Evolutionary conservation across 2,329 filamentous ascomycete species (phyloP).

Genomic region (Pseudogymnoascus sp.): DNA sequence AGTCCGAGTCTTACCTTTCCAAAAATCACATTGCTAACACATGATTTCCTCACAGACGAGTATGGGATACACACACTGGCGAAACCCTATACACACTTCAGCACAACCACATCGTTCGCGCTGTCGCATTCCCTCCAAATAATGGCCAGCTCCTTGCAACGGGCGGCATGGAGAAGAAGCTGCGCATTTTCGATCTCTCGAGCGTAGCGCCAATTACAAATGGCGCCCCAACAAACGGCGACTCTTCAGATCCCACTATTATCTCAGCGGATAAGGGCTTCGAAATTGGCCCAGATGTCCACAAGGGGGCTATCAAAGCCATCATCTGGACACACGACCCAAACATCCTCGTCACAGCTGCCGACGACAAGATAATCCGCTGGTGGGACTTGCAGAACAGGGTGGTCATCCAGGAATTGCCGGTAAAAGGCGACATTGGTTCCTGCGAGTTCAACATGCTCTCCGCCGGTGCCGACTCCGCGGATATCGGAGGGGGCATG

Average conservation of each 20-base stretch:
- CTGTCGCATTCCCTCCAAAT: slow-evolving; percentile 81
- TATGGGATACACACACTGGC: slow-evolving; percentile 95
- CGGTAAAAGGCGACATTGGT: slow-evolving; percentile 77
- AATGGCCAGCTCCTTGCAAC: slow-evolving; percentile 81
- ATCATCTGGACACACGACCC: slow-evolving; percentile 90
- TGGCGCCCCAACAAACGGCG: slow-evolving; percentile 26
- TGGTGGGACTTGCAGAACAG: slow-evolving; percentile 88
- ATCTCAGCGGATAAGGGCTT: slow-evolving; percentile 61
- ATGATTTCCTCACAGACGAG: slow-evolving; percentile 57
- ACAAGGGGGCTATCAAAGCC: slow-evolving; percentile 86
- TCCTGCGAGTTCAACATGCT: slow-evolving; percentile 78
- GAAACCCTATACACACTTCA: slow-evolving; percentile 81
- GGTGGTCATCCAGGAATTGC: slow-evolving; percentile 67
- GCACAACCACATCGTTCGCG: slow-evolving; percentile 92
- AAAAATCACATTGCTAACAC: slow-evolving; percentile 5
- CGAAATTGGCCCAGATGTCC: slow-evolving; percentile 80
- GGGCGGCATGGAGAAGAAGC: slow-evolving; percentile 91
- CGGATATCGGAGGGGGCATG: slow-evolving; percentile 59
- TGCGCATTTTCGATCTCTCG: slow-evolving; percentile 84
- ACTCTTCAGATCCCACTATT: slow-evolving; percentile 34
- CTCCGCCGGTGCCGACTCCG: slow-evolving; percentile 53
- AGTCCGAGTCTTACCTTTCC: slow-evolving; percentile 27
- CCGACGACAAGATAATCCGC: slow-evolving; percentile 81
- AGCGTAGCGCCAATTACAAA: slow-evolving; percentile 42
- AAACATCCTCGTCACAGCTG: slow-evolving; percentile 83